Conservation (phyloP, 768 basidiomycete species). For the Suillus alpinus region DNA sequence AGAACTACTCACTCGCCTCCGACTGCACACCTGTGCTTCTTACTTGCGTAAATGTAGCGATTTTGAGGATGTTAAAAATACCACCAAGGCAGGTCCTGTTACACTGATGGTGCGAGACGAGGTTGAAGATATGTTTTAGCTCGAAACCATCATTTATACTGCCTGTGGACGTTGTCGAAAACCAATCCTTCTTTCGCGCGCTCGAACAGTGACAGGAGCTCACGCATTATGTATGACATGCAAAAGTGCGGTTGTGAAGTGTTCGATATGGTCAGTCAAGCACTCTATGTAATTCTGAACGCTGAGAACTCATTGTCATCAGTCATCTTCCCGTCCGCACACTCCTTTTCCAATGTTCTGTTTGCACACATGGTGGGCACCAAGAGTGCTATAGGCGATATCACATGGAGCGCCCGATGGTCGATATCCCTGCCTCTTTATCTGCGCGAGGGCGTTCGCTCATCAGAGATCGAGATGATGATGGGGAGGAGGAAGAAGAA, state of each 20-base stretch:
- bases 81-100: slow-evolving; percentile 46
- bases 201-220: slow-evolving; percentile 36
- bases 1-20: slow-evolving; percentile 66
- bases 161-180: slow-evolving; percentile 70
- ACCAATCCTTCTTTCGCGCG: slow-evolving; percentile 43
- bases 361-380: slow-evolving; percentile 81
- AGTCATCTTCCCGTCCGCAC: slow-evolving; percentile 77
- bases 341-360: slow-evolving; percentile 69
- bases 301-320: slow-evolving; percentile 7
- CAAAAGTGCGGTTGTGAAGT: slow-evolving; percentile 44
- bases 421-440: slow-evolving; percentile 33
- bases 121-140: slow-evolving; percentile 34
- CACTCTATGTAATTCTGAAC: background rate
- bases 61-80: slow-evolving; percentile 47
- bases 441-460: slow-evolving; percentile 21
- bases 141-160: slow-evolving; percentile 71
- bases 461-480: slow-evolving; percentile 17
- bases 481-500: slow-evolving; percentile 12
- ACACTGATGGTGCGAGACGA: background rate
- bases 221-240: slow-evolving; percentile 61
- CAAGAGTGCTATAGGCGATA: slow-evolving; percentile 72
- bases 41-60: slow-evolving; percentile 68
- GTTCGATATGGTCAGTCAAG: slow-evolving; percentile 69
- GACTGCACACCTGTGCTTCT: slow-evolving; percentile 64
- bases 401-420: slow-evolving; percentile 58